Percentiles rank a stretch among this genome's conserved stretches.
phyloP scores from a whole-genome alignment of 2,329 filamentous ascomycete genomes.

The Trichocomaceae sp. region DNA sequence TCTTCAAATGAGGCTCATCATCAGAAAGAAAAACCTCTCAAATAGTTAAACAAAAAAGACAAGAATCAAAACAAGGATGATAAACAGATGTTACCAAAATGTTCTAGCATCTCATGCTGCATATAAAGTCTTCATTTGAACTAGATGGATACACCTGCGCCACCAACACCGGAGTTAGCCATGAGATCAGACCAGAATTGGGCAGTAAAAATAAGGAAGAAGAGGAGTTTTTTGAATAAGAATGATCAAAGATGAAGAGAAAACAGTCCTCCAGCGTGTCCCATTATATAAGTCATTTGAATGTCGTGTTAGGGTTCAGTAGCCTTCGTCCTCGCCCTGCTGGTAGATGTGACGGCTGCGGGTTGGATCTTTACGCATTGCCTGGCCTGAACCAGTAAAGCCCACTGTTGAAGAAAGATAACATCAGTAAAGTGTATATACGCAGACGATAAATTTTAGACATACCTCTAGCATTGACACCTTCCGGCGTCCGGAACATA shows the following conservation, averaged over 20 bases:
- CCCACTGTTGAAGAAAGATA: constrained; percentile 57
- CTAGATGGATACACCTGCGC: constrained; percentile 13
- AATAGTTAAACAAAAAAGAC: not conserved
- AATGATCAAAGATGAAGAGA: constrained; percentile 8
- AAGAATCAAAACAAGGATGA: constrained; percentile 2
- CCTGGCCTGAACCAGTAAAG: constrained; percentile 89
- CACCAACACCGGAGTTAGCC: constrained; percentile 17
- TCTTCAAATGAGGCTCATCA: not conserved
- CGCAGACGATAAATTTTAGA: constrained; percentile 6
- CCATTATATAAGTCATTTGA: not conserved
- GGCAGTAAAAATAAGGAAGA: not conserved
- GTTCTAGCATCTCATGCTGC: not conserved
- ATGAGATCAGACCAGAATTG: constrained; percentile 14
- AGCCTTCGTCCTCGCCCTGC: constrained; percentile 62
- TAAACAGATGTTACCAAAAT: not conserved
- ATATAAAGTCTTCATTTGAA: constrained; percentile 5
- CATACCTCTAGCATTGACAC: constrained; percentile 75
- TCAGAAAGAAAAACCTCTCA: not conserved
- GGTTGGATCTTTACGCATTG: constrained; percentile 87
- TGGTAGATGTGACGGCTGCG: constrained; percentile 81
- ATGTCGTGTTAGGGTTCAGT: constrained; percentile 20
- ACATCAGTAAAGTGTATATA: constrained; percentile 6
- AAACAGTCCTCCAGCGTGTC: not conserved
- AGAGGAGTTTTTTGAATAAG: constrained; percentile 2
- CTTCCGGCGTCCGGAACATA: constrained; percentile 92